phyloP scores from a whole-genome alignment of 345 rosid species.

The Euphorbia tirucalli region DNA sequence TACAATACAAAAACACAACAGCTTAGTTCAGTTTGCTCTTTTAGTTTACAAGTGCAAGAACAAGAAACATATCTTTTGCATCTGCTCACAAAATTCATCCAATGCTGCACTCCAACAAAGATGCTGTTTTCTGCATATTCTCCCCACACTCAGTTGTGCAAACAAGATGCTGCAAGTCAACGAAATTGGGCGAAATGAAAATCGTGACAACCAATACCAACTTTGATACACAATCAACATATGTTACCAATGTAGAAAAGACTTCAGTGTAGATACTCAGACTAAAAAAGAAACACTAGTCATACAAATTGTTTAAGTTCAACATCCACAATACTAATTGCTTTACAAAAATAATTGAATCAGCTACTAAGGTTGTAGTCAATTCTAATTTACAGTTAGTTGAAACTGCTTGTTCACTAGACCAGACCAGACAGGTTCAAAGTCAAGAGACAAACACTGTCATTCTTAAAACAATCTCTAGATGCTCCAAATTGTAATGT shows the following conservation, averaged over 20 bases:
- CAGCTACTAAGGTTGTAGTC: background rate
- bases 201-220: background rate
- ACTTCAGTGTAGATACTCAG: too few relatives aligned
- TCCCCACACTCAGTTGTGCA: background rate
- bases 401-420: too few relatives aligned
- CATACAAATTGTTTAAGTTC: background rate
- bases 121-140: background rate
- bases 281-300: background rate
- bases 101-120: background rate
- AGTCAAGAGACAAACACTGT: background rate
- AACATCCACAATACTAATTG: background rate
- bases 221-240: too few relatives aligned
- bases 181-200: background rate
- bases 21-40: background rate
- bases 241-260: too few relatives aligned
- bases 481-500: too few relatives aligned
- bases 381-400: background rate
- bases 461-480: background rate
- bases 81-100: background rate
- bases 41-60: background rate
- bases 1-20: background rate
- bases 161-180: background rate
- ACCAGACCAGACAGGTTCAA: background rate
- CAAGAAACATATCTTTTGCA: background rate
- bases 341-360: background rate